Base-by-base conservation (phyloP, 2,329 filamentous ascomycete genomes). In the Coniochaeta pulveracea region DNA sequence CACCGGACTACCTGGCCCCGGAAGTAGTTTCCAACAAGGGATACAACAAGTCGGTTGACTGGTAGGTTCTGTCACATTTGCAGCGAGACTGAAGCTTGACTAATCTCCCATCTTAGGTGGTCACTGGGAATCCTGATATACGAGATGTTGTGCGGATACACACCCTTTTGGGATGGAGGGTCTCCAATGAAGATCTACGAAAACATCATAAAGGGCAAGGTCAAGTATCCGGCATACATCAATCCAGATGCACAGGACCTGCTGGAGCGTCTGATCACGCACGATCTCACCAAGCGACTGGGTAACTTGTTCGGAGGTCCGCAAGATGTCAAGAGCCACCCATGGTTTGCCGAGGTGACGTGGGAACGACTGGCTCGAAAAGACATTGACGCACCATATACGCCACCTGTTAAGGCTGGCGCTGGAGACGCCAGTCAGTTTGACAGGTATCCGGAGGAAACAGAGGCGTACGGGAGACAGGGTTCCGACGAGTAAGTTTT, bases 151-250 rank as follows among this genome's bases (percentile, higher is more conserved):
- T 96, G 91, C 54, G 91, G 91, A 18, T 98, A 95, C 60, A 98
- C 91, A 5, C 91, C 91, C 5, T 98, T 98, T 66, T 98, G 91
- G 89, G 91, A 98, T 56, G 85, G 84, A 48, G 91, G 89, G 35
- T 94, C 85, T 27, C 89, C 91, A 3, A 93, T 98, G 76, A 95
- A 94, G 62, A 98, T 98, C 51, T 98, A 98, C 63, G 91, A 98
- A 64, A 98, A 98, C 56, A 98, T 98, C 50, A 73, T 98, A 43
- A 88, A 86, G 51, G 91, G 89, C 39, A 80, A 83, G 48, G 84
- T 98, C 58, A 96, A 95, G 62, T 98, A 96, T 55, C 91, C 91
- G 34, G 80, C 84, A 5, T 98, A 96, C 56, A 84, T 98, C 49
- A 85, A 96, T 53, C 78, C 82, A 2, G 91, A 96, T 52, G 91